phyloP scores from a whole-genome alignment of 2,329 filamentous ascomycete genomes.

The Alternaria sp. region DNA sequence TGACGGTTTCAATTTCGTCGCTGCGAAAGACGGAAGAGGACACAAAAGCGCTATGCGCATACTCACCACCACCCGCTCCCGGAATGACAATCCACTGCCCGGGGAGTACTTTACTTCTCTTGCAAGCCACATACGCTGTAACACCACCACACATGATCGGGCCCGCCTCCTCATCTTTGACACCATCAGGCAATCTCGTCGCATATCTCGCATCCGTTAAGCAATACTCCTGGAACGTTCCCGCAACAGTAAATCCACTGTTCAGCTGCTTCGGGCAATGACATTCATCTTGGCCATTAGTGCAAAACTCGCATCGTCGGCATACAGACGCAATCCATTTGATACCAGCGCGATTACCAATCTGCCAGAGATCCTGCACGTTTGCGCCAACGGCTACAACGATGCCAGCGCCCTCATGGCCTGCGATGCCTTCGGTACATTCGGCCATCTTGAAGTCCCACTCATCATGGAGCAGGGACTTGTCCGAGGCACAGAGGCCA shows the following conservation, averaged over 20 bases:
- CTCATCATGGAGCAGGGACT: conserved; percentile 46
- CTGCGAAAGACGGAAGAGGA: background rate
- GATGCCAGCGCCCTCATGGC: conserved; percentile 76
- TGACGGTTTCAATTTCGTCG: background rate
- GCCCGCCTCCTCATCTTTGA: conserved; percentile 54
- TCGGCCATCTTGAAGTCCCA: conserved; percentile 41
- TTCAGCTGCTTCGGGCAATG: conserved; percentile 62
- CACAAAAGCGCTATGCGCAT: background rate
- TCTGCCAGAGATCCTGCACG: conserved; percentile 66
- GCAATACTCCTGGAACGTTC: conserved; percentile 52
- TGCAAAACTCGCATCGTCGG: conserved; percentile 81
- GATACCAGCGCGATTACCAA: conserved; percentile 59
- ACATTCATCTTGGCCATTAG: conserved; percentile 59
- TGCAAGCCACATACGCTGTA: conserved; percentile 57
- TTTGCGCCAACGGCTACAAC: conserved; percentile 74
- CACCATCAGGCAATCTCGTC: conserved; percentile 52
- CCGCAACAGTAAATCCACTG: conserved; percentile 64
- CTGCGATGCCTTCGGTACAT: conserved; percentile 64
- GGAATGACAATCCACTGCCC: conserved; percentile 50
- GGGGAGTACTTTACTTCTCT: conserved; percentile 40
- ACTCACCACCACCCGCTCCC: conserved; percentile 45
- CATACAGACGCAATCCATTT: conserved; percentile 87
- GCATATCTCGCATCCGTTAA: conserved; percentile 55
- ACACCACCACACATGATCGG: conserved; percentile 50
- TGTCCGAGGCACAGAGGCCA: conserved; percentile 63